Percentiles rank a stretch among this genome's conserved stretches.
Evolutionary conservation across 2,329 filamentous ascomycete species (phyloP).

Genomic region (Penicillium sp.): DNA sequence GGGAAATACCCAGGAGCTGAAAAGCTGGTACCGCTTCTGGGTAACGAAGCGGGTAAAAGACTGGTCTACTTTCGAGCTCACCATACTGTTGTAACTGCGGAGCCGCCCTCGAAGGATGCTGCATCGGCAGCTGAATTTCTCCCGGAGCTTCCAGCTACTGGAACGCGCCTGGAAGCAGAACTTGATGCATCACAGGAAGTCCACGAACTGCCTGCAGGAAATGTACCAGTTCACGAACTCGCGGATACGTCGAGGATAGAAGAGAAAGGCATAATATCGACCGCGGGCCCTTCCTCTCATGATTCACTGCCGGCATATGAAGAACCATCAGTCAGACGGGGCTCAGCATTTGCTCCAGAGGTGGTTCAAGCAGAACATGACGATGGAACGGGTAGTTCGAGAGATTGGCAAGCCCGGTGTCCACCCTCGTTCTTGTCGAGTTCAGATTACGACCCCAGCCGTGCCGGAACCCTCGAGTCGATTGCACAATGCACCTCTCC

Average conservation of each 20-base stretch:
- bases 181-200: slow-evolving; percentile 29
- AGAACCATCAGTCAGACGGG: slow-evolving; percentile 36
- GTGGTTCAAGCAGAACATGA: slow-evolving; percentile 27
- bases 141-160: slow-evolving; percentile 30
- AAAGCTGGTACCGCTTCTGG: slow-evolving; percentile 50
- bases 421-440: slow-evolving; percentile 7
- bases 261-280: background rate
- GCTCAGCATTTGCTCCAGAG: slow-evolving; percentile 45
- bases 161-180: slow-evolving; percentile 26
- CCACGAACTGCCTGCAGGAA: slow-evolving; percentile 33
- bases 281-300: too few species aligned
- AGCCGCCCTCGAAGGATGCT: slow-evolving; percentile 32
- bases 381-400: background rate
- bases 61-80: slow-evolving; percentile 53
- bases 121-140: slow-evolving; percentile 23
- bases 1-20: slow-evolving; percentile 46
- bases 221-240: slow-evolving; percentile 36
- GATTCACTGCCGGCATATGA: slow-evolving; percentile 6
- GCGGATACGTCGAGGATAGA: slow-evolving; percentile 28
- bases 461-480: slow-evolving; percentile 2
- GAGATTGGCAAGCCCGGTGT: background rate
- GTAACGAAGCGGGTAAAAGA: slow-evolving; percentile 42
- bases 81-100: slow-evolving; percentile 50
- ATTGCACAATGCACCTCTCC: slow-evolving; percentile 19
- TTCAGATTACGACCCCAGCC: slow-evolving; percentile 4